Conservation (phyloP, 2,329 filamentous ascomycete species). For the Teratosphaeria destructans region DNA sequence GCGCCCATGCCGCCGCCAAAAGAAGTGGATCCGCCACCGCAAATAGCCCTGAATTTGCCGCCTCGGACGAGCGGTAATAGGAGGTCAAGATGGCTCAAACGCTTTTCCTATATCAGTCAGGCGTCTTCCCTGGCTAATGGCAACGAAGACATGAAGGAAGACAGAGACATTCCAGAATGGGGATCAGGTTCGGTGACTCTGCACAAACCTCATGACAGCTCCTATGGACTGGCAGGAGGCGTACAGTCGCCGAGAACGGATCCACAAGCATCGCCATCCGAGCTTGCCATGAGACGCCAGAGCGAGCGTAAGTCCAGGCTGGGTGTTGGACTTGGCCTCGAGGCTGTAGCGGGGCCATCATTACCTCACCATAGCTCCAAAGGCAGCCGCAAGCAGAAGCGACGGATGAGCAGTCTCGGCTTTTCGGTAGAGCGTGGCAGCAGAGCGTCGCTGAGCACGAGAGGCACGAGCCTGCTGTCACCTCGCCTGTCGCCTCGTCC, state of each 20-base stretch:
- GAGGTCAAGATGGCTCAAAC: slow-evolving; percentile 18
- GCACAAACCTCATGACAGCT: slow-evolving; percentile 33
- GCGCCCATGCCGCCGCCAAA: slow-evolving; percentile 6
- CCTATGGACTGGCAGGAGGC: slow-evolving; percentile 33
- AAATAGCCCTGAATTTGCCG: slow-evolving; percentile 27
- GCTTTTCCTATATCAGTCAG: slow-evolving; percentile 26
- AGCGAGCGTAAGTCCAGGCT: slow-evolving; percentile 19
- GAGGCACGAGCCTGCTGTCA: slow-evolving; percentile 31
- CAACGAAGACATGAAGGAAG: slow-evolving; percentile 29
- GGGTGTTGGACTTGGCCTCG: slow-evolving; percentile 15
- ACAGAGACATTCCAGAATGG: slow-evolving; percentile 30
- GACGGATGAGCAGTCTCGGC: slow-evolving; percentile 16
- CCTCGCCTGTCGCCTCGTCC: neutral
- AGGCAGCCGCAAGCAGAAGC: slow-evolving; percentile 11
- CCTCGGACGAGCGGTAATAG: slow-evolving; percentile 11
- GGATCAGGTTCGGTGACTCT: slow-evolving; percentile 26
- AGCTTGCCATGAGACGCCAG: slow-evolving; percentile 21
- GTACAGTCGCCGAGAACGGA: slow-evolving; percentile 25
- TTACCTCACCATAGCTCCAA: slow-evolving; percentile 21
- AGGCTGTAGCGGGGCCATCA: slow-evolving; percentile 16
- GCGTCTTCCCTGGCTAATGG: slow-evolving; percentile 29
- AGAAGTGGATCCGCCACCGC: slow-evolving; percentile 27
- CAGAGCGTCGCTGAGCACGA: slow-evolving; percentile 28
- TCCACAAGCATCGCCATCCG: slow-evolving; percentile 20
- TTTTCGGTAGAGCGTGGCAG: slow-evolving; percentile 24